Percentiles rank a stretch among this genome's conserved stretches.
phyloP scores from a whole-genome alignment of 1,139 yeast species.

The Pichia sp. region DNA sequence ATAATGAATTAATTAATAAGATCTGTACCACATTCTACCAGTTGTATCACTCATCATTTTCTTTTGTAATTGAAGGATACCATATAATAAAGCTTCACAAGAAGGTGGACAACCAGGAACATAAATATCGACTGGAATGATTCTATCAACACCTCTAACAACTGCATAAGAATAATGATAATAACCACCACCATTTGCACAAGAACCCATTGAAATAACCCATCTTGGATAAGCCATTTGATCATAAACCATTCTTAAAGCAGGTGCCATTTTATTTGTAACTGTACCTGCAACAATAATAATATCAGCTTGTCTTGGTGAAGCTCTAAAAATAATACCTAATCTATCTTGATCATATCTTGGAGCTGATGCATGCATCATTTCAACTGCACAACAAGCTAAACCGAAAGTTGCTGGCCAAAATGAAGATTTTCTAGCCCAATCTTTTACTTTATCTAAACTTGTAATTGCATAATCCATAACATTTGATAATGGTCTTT shows the following conservation, averaged over 20 bases:
- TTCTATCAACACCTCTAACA: slow-evolving; percentile 84
- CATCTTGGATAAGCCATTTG: slow-evolving; percentile 92
- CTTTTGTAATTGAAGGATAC: slow-evolving; percentile 82
- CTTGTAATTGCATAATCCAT: slow-evolving; percentile 83
- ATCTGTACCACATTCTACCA: slow-evolving; percentile 81
- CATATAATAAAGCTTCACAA: slow-evolving; percentile 85
- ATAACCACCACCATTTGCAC: slow-evolving; percentile 94
- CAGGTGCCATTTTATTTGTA: slow-evolving; percentile 92
- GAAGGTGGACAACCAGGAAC: slow-evolving; percentile 96
- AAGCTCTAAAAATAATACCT: slow-evolving; percentile 90
- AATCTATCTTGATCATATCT: slow-evolving; percentile 90
- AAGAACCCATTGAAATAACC: slow-evolving; percentile 91
- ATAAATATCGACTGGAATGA: slow-evolving; percentile 83
- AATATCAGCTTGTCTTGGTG: slow-evolving; percentile 90
- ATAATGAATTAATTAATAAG: slow-evolving; percentile 19
- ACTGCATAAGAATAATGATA: slow-evolving; percentile 87
- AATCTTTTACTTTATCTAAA: slow-evolving; percentile 74
- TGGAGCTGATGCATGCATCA: slow-evolving; percentile 93
- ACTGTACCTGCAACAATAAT: slow-evolving; percentile 92
- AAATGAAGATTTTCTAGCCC: slow-evolving; percentile 90
- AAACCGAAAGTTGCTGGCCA: slow-evolving; percentile 94
- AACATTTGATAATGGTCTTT: slow-evolving; percentile 47
- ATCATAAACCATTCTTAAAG: slow-evolving; percentile 86
- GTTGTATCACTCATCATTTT: slow-evolving; percentile 79
- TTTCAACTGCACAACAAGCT: slow-evolving; percentile 91